Evolutionary conservation across 2,329 filamentous ascomycete species (phyloP).

Genomic region (Cercospora nicotianae): DNA sequence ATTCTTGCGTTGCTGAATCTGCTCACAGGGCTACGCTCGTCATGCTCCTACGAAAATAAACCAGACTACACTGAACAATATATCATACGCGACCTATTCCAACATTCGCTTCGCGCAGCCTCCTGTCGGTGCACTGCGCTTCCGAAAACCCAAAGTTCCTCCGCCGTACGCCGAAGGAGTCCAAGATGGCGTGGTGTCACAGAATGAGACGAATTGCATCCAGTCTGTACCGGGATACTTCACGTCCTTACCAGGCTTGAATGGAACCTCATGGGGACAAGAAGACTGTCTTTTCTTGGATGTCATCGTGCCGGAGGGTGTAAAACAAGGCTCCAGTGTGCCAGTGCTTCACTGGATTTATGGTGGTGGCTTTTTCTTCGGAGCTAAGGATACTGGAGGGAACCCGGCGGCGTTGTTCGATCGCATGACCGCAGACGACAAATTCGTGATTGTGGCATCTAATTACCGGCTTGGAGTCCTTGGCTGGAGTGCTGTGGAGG

Average conservation of each 20-base stretch:
- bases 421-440: background rate
- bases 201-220: background rate
- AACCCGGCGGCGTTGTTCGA: background rate
- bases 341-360: background rate
- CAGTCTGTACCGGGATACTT: background rate
- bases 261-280: background rate
- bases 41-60: background rate
- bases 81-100: background rate
- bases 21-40: background rate
- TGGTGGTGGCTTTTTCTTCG: background rate
- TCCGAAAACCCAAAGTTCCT: background rate
- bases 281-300: background rate
- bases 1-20: too few relatives aligned
- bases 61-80: background rate
- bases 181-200: background rate
- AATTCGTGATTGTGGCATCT: background rate
- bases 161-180: background rate
- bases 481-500: background rate
- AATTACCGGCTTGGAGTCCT: background rate
- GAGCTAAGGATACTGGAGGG: background rate
- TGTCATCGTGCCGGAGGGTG: background rate
- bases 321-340: background rate
- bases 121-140: background rate
- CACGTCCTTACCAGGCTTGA: background rate
- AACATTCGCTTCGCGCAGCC: background rate